Evolutionary conservation across 306 rosid genomes (phyloP).

Genomic region (Vigna reflexopilosa): DNA sequence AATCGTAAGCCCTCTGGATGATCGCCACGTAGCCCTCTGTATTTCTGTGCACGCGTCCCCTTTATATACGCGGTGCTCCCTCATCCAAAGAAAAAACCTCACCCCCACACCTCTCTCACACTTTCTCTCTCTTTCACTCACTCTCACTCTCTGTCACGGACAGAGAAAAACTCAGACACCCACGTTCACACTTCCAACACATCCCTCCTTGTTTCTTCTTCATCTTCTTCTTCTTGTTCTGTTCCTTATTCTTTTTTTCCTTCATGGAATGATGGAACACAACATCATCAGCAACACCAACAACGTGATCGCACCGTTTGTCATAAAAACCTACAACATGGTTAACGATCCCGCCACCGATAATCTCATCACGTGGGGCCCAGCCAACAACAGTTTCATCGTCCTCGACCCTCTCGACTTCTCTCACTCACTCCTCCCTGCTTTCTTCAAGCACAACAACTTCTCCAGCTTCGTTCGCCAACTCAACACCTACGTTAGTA

Average conservation of each 20-base stretch:
- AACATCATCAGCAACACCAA: slow-evolving; percentile 23
- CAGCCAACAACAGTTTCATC: slow-evolving; percentile 83
- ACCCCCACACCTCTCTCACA: not conserved
- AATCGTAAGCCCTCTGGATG: slow-evolving; percentile 27
- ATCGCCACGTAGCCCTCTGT: slow-evolving; percentile 51
- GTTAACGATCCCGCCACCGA: slow-evolving; percentile 81
- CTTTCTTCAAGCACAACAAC: slow-evolving; percentile 92
- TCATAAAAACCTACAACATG: slow-evolving; percentile 88
- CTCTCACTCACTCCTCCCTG: slow-evolving; percentile 74
- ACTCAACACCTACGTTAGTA: slow-evolving; percentile 85
- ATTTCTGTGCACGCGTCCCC: slow-evolving; percentile 38
- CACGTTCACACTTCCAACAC: not conserved
- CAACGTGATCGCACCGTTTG: slow-evolving; percentile 80
- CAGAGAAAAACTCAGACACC: not conserved
- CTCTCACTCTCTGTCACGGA: not conserved
- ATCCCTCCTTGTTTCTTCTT: not conserved
- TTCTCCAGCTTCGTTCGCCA: slow-evolving; percentile 96
- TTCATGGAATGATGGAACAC: slow-evolving; percentile 64
- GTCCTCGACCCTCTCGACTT: slow-evolving; percentile 78
- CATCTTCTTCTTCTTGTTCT: not conserved
- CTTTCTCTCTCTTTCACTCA: not conserved
- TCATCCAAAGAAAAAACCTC: not conserved
- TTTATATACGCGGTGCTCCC: slow-evolving; percentile 51
- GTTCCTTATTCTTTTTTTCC: not conserved
- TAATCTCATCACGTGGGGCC: slow-evolving; percentile 74